Conservation (phyloP, 1,284 basidiomycete species). For the Rhodotorula sp. region DNA sequence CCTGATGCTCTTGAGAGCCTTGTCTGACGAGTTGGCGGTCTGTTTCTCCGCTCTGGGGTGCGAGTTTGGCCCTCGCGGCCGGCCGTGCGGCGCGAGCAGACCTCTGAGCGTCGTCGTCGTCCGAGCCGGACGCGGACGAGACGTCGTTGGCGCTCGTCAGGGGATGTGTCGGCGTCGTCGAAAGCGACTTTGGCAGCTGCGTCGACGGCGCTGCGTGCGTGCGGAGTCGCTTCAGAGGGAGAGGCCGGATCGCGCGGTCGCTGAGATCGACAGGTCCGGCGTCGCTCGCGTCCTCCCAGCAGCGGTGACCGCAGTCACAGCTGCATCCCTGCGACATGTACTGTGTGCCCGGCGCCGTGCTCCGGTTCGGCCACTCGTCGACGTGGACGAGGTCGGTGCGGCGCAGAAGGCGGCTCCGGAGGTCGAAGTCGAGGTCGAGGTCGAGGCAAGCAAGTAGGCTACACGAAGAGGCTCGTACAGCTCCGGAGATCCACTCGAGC, state of each 20-base stretch:
- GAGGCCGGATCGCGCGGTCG: constrained; percentile 21
- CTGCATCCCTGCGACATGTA: not conserved
- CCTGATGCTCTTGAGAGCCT: not conserved
- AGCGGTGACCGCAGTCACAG: constrained; percentile 25
- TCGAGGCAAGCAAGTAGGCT: not conserved
- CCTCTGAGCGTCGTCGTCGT: constrained; percentile 13
- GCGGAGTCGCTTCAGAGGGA: constrained; percentile 30
- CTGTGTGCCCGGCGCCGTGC: not conserved
- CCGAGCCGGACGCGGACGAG: constrained; percentile 5
- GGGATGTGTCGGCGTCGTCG: not conserved
- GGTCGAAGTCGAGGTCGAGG: not conserved
- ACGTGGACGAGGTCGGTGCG: constrained; percentile 1
- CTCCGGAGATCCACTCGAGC: no score
- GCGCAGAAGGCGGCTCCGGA: not conserved
- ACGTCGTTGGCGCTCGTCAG: not conserved
- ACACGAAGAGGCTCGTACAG: no score
- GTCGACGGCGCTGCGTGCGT: not conserved
- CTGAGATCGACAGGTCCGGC: constrained; percentile 3
- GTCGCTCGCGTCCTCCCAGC: constrained; percentile 12
- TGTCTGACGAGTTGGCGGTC: not conserved
- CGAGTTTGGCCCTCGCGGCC: not conserved
- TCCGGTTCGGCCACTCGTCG: not conserved
- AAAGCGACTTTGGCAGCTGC: not conserved
- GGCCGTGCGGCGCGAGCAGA: constrained; percentile 6
- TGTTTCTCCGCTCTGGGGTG: not conserved